Conservation (phyloP, 73 alveolate species). For the Uronychia setigera region DNA sequence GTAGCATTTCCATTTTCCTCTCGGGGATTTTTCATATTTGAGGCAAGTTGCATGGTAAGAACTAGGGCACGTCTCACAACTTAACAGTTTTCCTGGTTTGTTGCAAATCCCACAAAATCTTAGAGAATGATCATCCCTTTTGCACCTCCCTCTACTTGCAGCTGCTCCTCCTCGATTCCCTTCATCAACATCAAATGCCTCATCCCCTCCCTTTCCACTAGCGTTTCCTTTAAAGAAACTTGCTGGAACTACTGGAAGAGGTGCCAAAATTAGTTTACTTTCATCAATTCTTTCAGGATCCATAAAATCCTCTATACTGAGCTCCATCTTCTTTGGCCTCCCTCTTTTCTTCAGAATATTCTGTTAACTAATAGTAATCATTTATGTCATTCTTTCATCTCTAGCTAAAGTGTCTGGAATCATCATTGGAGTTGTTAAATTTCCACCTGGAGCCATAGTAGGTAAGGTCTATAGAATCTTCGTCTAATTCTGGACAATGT, state of each 20-base stretch:
- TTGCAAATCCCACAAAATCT: slow-evolving; percentile 46
- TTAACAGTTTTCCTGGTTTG: slow-evolving; percentile 41
- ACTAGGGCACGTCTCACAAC: slow-evolving; percentile 59
- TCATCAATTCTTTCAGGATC: slow-evolving; percentile 52
- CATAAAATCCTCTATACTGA: slow-evolving; percentile 46
- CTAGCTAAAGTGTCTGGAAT: slow-evolving; percentile 14
- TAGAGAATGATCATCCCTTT: slow-evolving; percentile 17
- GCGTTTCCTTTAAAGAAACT: neutral
- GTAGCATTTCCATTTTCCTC: slow-evolving; percentile 71
- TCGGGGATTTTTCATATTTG: slow-evolving; percentile 53
- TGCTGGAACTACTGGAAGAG: slow-evolving; percentile 6
- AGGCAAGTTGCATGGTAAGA: slow-evolving; percentile 52
- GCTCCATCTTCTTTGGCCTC: slow-evolving; percentile 62
- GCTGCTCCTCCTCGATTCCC: neutral
- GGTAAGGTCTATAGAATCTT: neutral
- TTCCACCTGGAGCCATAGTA: slow-evolving; percentile 3
- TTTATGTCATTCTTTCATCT: slow-evolving; percentile 23
- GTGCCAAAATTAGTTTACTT: slow-evolving; percentile 15
- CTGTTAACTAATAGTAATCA: slow-evolving; percentile 24
- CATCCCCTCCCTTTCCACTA: slow-evolving; percentile 18
- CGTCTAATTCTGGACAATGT: slow-evolving; percentile 15
- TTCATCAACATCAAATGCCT: slow-evolving; percentile 9
- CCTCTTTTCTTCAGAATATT: slow-evolving; percentile 42
- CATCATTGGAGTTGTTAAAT: slow-evolving; percentile 26
- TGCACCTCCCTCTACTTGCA: neutral